Evolutionary conservation across 257 asterid species (phyloP), one percentile per base, ranked within the genome.

Genomic region (Anisodus tanguticus): DNA sequence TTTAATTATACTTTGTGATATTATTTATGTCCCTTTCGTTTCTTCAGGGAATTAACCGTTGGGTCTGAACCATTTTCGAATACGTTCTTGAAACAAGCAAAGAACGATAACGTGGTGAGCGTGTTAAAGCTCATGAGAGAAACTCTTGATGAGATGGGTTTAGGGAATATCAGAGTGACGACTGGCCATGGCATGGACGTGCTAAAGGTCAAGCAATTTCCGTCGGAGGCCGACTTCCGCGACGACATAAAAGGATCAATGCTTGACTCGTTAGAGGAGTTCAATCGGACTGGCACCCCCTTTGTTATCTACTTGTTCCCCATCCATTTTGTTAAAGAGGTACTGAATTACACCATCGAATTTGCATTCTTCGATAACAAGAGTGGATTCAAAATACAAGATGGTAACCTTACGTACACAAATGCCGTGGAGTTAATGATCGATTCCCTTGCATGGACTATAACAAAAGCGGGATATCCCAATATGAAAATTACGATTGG

Each of bases 371-470:
- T 90, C 2, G 91, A 92, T 49, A 89, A 89, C 26, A 79, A 81
- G 0, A 85, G 89, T 0, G 83, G 53, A 4, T 81, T 67, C 74
- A 57, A 72, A 0, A 53, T 91, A 16, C 39, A 43, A 1, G 90
- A 91, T 16, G 85, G 85, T 15, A 79, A 85, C 11, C 70, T 84
- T 1, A 81, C 80, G 0, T 93, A 93, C 86, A 83, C 45, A 0
- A 93, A 92, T 9, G 86, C 74, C 43, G 87, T 92, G 6, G 97
- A 91, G 8, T 90, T 89, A 1, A 72, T 88, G 15, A 77, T 85
- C 22, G 97, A 93, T 26, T 85, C 92, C 0, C 79, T 88, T 16
- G 86, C 84, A 0, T 84, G 85, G 70, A 88, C 94, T 0, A 6
- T 93, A 15, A 70, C 8, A 4, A 93, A 92, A 64, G 85, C 83